Percentiles rank a stretch among this genome's conserved stretches.
Evolutionary conservation across 352 stramenopile species (phyloP).

Genomic region (Pilasporangium apinafurcum): DNA sequence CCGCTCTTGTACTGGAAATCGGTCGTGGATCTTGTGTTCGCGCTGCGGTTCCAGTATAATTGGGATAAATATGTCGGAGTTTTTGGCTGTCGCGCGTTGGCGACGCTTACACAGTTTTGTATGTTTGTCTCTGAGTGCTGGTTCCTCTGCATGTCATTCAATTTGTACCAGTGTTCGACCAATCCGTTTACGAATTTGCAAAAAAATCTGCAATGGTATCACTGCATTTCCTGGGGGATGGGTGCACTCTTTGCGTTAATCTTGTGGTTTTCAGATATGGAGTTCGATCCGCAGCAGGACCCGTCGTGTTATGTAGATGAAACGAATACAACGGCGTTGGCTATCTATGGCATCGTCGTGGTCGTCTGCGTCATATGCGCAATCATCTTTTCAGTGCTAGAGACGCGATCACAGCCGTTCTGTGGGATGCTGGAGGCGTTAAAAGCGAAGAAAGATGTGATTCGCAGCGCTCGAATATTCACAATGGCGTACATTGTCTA

Average conservation of each 20-base stretch:
- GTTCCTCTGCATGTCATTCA: conserved; percentile 84
- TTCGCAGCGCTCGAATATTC: conserved; percentile 75
- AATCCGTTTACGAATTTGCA: conserved; percentile 86
- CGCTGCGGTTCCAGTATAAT: conserved; percentile 61
- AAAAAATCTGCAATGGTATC: conserved; percentile 64
- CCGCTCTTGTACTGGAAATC: conserved; percentile 81
- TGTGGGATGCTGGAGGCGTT: conserved; percentile 74
- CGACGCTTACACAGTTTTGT: conserved; percentile 67
- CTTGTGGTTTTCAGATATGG: conserved; percentile 45
- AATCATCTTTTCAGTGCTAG: conserved; percentile 53
- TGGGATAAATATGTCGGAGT: conserved; percentile 55
- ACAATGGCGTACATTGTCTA: conserved; percentile 78
- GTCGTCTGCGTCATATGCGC: conserved; percentile 63
- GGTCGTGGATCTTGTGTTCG: conserved; percentile 64
- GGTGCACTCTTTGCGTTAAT: conserved; percentile 39
- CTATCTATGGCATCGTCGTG: conserved; percentile 75
- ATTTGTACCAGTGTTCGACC: conserved; percentile 79
- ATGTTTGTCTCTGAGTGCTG: conserved; percentile 81
- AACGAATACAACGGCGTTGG: conserved; percentile 45
- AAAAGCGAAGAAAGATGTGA: conserved; percentile 75
- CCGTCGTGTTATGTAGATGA: conserved; percentile 72
- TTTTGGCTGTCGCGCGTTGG: conserved; percentile 44
- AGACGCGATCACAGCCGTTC: conserved; percentile 66
- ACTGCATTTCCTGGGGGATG: conserved; percentile 67
- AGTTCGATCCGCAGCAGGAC: conserved; percentile 43